A percentile compares a stretch with the other conserved stretches of the same genome.
Conservation (phyloP, 148 eudicot genomes). For the Spergularia marina region DNA sequence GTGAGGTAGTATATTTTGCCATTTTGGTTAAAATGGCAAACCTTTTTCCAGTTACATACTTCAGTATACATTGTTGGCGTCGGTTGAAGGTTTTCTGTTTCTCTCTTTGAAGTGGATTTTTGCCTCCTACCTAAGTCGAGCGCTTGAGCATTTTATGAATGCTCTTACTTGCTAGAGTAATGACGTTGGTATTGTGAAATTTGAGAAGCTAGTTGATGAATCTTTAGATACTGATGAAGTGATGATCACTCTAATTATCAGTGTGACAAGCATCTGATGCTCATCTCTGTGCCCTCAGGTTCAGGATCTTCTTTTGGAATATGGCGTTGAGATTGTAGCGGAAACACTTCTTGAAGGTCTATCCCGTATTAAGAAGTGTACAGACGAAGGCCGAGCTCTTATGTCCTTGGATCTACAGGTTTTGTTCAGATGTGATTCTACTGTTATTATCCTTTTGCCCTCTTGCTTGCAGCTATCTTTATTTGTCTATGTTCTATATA, state of each 20-base stretch:
- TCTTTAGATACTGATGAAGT: neutral
- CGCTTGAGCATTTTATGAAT: no score
- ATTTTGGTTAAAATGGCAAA: no score
- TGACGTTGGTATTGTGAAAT: no score
- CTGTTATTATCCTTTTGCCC: neutral
- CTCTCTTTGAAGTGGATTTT: no score
- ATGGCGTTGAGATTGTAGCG: constrained; percentile 85
- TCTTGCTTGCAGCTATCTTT: constrained; percentile 1
- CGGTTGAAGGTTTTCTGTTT: no score
- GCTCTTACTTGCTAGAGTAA: no score
- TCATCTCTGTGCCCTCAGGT: constrained; percentile 38
- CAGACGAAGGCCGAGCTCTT: constrained; percentile 96
- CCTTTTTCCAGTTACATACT: no score
- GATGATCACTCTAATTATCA: neutral
- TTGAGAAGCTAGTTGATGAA: neutral
- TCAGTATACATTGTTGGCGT: no score
- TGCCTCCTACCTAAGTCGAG: no score
- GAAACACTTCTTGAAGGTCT: constrained; percentile 86
- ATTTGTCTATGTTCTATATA: neutral
- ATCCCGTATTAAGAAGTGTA: constrained; percentile 83
- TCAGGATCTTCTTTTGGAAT: constrained; percentile 74
- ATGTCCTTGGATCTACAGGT: constrained; percentile 99
- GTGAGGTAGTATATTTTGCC: no score
- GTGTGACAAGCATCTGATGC: neutral
- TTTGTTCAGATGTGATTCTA: neutral